Evolutionary conservation across 495 filamentous ascomycete species (phyloP).

Genomic region (Penicillium herquei): DNA sequence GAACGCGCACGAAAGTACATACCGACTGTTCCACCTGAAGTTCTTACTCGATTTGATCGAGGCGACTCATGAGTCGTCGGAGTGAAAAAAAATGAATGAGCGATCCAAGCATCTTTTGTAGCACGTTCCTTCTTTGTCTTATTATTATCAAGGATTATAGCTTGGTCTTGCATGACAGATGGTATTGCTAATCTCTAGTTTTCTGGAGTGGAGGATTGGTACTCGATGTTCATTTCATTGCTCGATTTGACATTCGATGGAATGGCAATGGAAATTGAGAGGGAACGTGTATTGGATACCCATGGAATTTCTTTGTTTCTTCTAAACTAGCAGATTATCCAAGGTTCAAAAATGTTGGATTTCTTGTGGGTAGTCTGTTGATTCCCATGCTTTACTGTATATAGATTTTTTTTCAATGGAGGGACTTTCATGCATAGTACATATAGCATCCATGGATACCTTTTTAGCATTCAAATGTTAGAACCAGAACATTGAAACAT

Average conservation of each 20-base stretch:
- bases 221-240: background rate
- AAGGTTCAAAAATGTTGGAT: background rate
- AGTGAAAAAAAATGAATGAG: background rate
- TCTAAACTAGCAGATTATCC: background rate
- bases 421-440: background rate
- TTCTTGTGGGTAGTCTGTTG: background rate
- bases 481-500: too few relatives aligned
- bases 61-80: conserved; percentile 14
- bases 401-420: background rate
- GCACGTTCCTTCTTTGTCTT: background rate
- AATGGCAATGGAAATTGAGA: background rate
- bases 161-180: background rate
- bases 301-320: background rate
- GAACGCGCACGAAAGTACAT: conserved; percentile 94
- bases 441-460: too few relatives aligned
- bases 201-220: background rate
- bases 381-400: background rate
- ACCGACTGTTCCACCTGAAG: conserved; percentile 93
- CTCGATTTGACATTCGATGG: background rate
- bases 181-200: background rate
- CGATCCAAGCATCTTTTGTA: background rate
- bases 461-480: too few relatives aligned
- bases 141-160: background rate
- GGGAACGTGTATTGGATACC: background rate
- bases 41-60: conserved; percentile 83